These are phyloP conservation scores for Dysphania ambrosioides DNA, from an alignment of 148 eudicot genomes.

Conservation along the genomic window DNA sequence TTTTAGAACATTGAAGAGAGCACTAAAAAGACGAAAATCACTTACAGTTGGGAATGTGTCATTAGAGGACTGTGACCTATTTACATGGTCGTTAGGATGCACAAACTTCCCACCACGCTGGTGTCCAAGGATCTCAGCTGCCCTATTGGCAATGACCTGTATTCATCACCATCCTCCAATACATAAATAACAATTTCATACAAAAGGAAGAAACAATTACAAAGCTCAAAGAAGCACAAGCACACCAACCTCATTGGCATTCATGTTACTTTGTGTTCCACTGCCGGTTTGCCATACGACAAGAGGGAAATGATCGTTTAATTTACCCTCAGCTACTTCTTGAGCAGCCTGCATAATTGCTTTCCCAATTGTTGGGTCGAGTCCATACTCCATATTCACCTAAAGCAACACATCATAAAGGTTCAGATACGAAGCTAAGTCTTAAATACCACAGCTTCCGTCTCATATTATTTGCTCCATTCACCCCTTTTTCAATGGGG, in stretches of 20 bases:
- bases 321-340: constrained; percentile 92
- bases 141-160: constrained; percentile 98
- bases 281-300: constrained; percentile 99
- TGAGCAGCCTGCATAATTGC: constrained; percentile 98
- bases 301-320: constrained; percentile 87
- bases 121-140: constrained; percentile 95
- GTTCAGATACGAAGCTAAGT: constrained; percentile 13
- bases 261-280: constrained; percentile 99
- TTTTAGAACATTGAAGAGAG: background rate
- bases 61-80: constrained; percentile 97
- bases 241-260: constrained; percentile 85
- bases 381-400: constrained; percentile 99
- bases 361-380: constrained; percentile 83
- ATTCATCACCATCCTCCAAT: background rate
- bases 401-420: constrained; percentile 29
- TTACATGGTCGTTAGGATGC: constrained; percentile 99
- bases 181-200: background rate
- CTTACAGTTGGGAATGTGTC: constrained; percentile 98
- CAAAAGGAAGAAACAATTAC: background rate
- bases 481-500: no score
- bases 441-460: no score
- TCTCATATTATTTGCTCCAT: no score
- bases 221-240: constrained; percentile 5
- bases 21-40: background rate
- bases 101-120: constrained; percentile 86